Evolutionary conservation across 805 yeast species (phyloP), one percentile per base, ranked within the genome.

Genomic region (Metschnikowia gruessii): DNA sequence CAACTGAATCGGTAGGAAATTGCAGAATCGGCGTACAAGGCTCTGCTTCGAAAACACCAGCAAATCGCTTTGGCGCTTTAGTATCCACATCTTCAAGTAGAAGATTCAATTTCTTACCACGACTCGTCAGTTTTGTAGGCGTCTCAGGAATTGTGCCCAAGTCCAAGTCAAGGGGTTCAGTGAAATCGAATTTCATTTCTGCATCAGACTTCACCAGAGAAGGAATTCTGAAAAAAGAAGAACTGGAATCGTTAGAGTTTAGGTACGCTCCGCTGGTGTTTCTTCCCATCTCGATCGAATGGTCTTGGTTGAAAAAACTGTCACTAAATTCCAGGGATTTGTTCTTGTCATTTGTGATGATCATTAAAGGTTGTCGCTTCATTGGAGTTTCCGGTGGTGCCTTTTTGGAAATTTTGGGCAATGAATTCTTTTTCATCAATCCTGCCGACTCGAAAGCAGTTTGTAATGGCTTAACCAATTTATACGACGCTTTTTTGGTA

Each of bases 361-460:
- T 42, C 59, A 69, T 63, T 36, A 70, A 58, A 3, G 76, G 75
- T 44, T 70, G 71, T 46, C 63, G 63, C 53, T 72, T 72, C 37
- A 70, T 69, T 4, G 76, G 76, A 1, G 76, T 72, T 40, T 72
- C 76, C 0, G 76, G 76, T 1, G 75, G 75, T 9, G 63, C 56
- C 42, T 69, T 70, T 33, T 56, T 37, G 37, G 55, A 11, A 35
- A 52, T 50, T 18, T 53, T 52, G 16, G 54, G 42, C 8, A 66
- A 48, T 16, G 60, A 63, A 56, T 61, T 70, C 68, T 64, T 82
- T 69, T 65, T 85, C 71, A 83, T 64, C 30, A 88, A 67, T 0
- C 96, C 96, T 0, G 87, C 69, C 2, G 91, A 78, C 61, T 80
- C 75, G 64, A 88, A 88, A 13, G 94, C 96, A 0, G 91, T 83